These are phyloP conservation scores for Suillus hirtellus DNA, from an alignment of 768 basidiomycete species.

Conservation along the genomic window DNA sequence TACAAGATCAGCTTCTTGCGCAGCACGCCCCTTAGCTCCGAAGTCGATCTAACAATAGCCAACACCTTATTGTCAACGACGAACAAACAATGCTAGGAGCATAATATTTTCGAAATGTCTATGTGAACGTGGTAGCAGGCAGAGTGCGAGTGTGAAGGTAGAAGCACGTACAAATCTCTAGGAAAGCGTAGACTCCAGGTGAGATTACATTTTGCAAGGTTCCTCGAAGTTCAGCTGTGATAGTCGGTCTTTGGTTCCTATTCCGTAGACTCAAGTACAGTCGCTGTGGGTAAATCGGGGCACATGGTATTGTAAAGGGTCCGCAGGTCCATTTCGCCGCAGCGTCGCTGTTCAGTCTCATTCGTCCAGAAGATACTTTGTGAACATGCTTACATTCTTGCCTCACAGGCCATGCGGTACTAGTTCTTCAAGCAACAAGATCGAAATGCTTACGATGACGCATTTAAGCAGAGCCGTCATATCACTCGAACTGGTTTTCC, in stretches of 20 bases:
- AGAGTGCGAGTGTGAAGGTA: not conserved
- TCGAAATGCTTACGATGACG: too few relatives aligned
- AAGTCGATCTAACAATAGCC: not conserved
- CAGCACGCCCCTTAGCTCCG: not conserved
- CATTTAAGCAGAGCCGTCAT: not conserved
- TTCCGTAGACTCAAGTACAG: not conserved
- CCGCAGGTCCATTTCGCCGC: not conserved
- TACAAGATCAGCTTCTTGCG: not conserved
- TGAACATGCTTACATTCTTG: too few relatives aligned
- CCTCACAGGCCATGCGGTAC: too few relatives aligned
- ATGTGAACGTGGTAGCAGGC: not conserved
- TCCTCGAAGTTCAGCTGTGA: not conserved
- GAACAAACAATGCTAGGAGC: not conserved
- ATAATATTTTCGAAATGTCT: not conserved
- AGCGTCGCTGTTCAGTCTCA: not conserved
- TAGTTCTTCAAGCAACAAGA: too few relatives aligned
- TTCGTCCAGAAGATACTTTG: not conserved
- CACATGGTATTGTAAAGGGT: not conserved
- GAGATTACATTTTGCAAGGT: not conserved
- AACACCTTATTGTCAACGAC: not conserved
- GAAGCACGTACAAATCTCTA: not conserved
- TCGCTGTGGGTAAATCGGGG: not conserved
- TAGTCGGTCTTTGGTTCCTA: not conserved
- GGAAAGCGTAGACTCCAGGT: not conserved
- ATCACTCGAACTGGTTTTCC: not conserved